Conservation (phyloP, 2,329 filamentous ascomycete genomes). For the Geoglossum cookeanum region DNA sequence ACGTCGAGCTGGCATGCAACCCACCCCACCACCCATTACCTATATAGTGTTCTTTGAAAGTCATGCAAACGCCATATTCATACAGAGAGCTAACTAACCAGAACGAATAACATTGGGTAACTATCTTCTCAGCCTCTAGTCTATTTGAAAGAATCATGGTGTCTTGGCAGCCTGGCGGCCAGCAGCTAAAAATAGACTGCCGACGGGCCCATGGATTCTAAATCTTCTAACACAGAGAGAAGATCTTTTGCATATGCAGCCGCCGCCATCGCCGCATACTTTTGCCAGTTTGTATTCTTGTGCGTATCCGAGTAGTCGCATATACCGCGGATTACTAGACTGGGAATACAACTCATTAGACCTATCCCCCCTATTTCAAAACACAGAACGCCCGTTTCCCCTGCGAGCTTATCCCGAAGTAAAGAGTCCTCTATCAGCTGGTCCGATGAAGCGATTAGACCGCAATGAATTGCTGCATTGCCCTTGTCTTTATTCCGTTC, state of each 20-base stretch:
- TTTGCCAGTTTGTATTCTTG: slow-evolving; percentile 10
- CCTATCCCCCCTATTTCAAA: background rate
- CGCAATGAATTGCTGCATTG: background rate
- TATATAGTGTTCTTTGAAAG: no score
- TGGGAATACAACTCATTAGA: slow-evolving; percentile 7
- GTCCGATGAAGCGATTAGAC: background rate
- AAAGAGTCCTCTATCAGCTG: background rate
- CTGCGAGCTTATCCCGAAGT: background rate
- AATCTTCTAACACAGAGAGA: no score
- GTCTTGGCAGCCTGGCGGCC: no score
- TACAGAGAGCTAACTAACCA: background rate
- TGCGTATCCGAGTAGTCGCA: slow-evolving; percentile 15
- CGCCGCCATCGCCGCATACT: slow-evolving; percentile 6
- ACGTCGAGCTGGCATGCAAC: no score
- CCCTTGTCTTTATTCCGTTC: background rate
- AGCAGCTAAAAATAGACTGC: no score
- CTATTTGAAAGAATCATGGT: background rate
- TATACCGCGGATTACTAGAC: slow-evolving; percentile 13
- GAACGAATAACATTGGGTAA: background rate
- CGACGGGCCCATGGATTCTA: no score
- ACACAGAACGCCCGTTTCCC: background rate
- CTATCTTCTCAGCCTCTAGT: background rate
- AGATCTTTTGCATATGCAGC: background rate
- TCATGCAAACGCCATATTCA: no score
- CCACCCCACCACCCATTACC: no score